Evolutionary conservation across 768 basidiomycete genomes (phyloP).

Genomic region (Tylopilus felleus): DNA sequence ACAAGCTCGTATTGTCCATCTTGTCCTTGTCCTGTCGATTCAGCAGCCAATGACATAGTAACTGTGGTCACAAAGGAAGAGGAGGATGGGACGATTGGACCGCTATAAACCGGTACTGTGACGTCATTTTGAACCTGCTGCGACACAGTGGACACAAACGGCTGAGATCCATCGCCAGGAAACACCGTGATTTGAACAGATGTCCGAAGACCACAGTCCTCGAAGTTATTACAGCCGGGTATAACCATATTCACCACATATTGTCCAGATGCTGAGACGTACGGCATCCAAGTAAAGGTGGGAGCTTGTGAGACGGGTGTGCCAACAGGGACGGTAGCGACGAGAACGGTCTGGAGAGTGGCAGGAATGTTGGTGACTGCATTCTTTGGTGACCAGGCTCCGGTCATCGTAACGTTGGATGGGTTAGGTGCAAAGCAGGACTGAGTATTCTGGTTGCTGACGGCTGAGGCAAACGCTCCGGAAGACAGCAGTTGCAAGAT

Average conservation of each 20-base stretch:
- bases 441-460: conserved; percentile 51
- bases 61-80: conserved; percentile 71
- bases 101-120: conserved; percentile 67
- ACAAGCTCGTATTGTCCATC: conserved; percentile 76
- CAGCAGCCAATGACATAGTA: conserved; percentile 65
- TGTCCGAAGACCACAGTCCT: conserved; percentile 79
- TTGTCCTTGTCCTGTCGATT: conserved; percentile 59
- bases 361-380: conserved; percentile 75
- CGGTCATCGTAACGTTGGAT: conserved; percentile 65
- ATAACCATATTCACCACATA: conserved; percentile 84
- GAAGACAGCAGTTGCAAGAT: conserved; percentile 89
- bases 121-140: conserved; percentile 68
- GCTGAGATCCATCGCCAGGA: conserved; percentile 63
- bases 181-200: conserved; percentile 80
- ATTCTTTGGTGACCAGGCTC: conserved; percentile 63
- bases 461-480: conserved; percentile 83
- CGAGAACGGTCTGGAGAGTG: conserved; percentile 72
- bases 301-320: conserved; percentile 62
- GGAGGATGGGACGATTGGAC: conserved; percentile 75
- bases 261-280: conserved; percentile 83
- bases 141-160: conserved; percentile 66
- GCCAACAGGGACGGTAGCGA: conserved; percentile 62
- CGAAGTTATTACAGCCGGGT: conserved; percentile 80
- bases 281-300: conserved; percentile 85
- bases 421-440: conserved; percentile 79